phyloP scores from a whole-genome alignment of 2,329 filamentous ascomycete species.

The Trichoderma arundinaceum region DNA sequence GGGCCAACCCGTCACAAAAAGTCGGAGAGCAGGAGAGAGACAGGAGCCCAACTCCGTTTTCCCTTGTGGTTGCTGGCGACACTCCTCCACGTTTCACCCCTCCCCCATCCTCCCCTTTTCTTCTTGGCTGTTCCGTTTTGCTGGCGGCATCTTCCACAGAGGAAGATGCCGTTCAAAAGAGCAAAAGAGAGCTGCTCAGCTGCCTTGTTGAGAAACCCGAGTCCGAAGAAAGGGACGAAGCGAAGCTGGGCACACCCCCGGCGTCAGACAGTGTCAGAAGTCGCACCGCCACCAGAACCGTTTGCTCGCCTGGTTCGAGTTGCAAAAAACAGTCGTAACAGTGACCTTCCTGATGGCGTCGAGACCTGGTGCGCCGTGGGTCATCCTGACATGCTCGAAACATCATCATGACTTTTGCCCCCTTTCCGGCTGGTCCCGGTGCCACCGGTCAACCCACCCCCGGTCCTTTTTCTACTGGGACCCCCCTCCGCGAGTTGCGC shows the following conservation, averaged over 20 bases:
- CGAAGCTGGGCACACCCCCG: neutral
- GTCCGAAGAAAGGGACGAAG: neutral
- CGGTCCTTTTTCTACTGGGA: neutral
- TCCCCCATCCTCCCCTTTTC: neutral
- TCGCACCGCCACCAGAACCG: neutral
- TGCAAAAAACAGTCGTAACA: neutral
- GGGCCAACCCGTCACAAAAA: neutral
- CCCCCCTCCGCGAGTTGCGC: constrained; percentile 4
- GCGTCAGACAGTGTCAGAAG: neutral
- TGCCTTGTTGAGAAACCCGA: neutral
- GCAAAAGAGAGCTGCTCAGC: neutral
- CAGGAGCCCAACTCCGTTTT: constrained; percentile 23
- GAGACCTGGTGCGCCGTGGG: constrained; percentile 16
- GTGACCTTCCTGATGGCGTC: neutral
- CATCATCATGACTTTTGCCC: constrained; percentile 28
- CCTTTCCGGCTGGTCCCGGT: constrained; percentile 33
- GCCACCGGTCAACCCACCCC: constrained; percentile 25
- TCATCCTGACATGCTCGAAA: constrained; percentile 30
- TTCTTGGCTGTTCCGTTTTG: neutral
- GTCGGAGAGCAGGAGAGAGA: neutral
- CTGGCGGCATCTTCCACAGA: too few species aligned
- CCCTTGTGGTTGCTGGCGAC: constrained; percentile 3
- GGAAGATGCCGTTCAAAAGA: too few species aligned
- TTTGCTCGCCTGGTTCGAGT: neutral
- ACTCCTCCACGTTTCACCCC: constrained; percentile 9